Conservation (phyloP, 345 rosid species). For the Arabidopsis suecica region DNA sequence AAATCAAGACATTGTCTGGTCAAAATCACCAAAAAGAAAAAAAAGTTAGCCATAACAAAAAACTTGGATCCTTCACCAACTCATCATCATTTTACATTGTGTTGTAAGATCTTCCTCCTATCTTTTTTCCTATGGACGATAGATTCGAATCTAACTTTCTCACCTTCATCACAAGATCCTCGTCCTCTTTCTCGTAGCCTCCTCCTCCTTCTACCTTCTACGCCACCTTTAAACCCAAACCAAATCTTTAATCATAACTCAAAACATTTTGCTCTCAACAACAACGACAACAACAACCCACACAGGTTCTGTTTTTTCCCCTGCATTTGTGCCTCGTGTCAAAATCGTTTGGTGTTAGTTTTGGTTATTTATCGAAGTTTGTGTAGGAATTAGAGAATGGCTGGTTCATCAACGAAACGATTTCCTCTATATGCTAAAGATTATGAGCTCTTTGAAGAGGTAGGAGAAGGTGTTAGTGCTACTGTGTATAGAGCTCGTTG, state of each 20-base stretch:
- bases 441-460: slow-evolving; percentile 75
- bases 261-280: too few species aligned
- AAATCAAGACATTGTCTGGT: slow-evolving; percentile 25
- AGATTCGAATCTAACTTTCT: slow-evolving; percentile 34
- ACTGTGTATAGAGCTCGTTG: slow-evolving; percentile 79
- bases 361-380: not conserved
- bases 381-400: slow-evolving; percentile 27
- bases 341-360: too few species aligned
- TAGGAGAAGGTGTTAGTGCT: slow-evolving; percentile 91
- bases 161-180: slow-evolving; percentile 33
- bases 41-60: not conserved
- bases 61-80: slow-evolving; percentile 4
- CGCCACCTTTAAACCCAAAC: too few species aligned
- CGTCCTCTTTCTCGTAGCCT: slow-evolving; percentile 33
- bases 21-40: slow-evolving; percentile 5
- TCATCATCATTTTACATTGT: slow-evolving; percentile 21
- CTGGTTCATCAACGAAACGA: slow-evolving; percentile 51
- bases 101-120: not conserved
- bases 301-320: too few species aligned
- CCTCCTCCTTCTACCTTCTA: not conserved
- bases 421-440: slow-evolving; percentile 69
- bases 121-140: not conserved
- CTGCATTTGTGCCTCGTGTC: not conserved
- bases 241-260: too few species aligned
- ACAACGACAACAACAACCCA: too few species aligned